Evolutionary conservation across 805 yeast genomes (phyloP), one percentile per base, ranked within the genome.

Genomic region (Jamesozyma lodderae): DNA sequence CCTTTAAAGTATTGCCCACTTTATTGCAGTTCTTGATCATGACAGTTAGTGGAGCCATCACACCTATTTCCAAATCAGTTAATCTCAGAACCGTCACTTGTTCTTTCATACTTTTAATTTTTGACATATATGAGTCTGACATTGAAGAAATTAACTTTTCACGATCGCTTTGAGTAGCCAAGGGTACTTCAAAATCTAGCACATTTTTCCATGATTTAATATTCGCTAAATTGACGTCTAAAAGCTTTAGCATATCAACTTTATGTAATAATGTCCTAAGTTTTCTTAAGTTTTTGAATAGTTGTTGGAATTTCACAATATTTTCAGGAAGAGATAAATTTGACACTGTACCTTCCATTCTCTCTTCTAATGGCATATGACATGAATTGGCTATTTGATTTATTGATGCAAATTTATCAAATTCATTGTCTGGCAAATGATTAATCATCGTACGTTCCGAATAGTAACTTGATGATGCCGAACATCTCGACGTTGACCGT

Each of bases 181-280:
- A 19, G 4, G 22, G 19, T 11, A 22, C 20, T 20, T 31, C 36
- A 13, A 30, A 17, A 3, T 53, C 54, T 35, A 61, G 48, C 17
- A 66, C 40, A 0, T 30, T 21, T 19, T 51, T 43, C 69, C 69
- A 65, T 4, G 36, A 35, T 16, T 37, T 42, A 1, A 55, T 51
- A 15, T 50, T 45, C 1, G 39, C 23, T 21, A 48, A 40, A 17
- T 49, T 49, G 8, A 28, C 28, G 26, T 57, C 52, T 10, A 52
- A 27, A 3, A 55, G 37, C 8, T 43, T 31, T 6, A 47, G 44
- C 31, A 53, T 31, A 26, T 51, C 50, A 5, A 46, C 29, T 23
- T 46, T 38, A 5, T 33, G 33, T 5, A 63, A 34, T 17, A 38
- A 45, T 14, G 46, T 46, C 19, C 49, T 48, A 18, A 62, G 37